Evolutionary conservation across 106 monocot genomes (phyloP).

Genomic region (Dactylorhiza incarnata): DNA sequence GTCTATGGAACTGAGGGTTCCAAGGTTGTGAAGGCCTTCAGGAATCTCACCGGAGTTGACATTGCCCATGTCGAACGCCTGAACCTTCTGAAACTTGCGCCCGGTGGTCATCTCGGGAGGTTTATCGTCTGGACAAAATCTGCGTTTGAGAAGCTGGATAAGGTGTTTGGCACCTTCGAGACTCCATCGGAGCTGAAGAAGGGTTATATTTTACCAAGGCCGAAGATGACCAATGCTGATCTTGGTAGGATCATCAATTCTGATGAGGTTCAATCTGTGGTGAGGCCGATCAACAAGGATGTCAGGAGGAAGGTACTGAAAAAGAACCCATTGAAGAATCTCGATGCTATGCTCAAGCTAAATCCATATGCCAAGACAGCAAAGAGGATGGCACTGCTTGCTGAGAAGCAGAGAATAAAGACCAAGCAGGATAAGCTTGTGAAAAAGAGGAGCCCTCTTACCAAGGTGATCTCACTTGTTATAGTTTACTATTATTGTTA

Average conservation of each 20-base stretch:
- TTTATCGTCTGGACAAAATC: constrained; percentile 87
- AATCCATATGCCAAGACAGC: constrained; percentile 76
- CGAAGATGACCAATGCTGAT: constrained; percentile 71
- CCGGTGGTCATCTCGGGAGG: constrained; percentile 70
- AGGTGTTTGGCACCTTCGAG: constrained; percentile 66
- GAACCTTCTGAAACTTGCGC: constrained; percentile 71
- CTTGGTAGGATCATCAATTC: constrained; percentile 75
- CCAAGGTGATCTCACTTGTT: constrained; percentile 28
- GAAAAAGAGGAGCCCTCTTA: constrained; percentile 45
- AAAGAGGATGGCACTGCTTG: constrained; percentile 54
- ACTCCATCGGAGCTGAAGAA: constrained; percentile 66
- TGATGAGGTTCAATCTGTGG: constrained; percentile 74
- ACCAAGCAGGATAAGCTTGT: constrained; percentile 63
- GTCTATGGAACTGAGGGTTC: constrained; percentile 79
- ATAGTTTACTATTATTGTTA: neutral
- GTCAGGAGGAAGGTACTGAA: constrained; percentile 40
- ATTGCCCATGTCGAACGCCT: constrained; percentile 70
- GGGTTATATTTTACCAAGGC: constrained; percentile 61
- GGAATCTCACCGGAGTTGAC: constrained; percentile 84
- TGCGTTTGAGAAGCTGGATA: constrained; percentile 82
- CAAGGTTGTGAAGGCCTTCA: constrained; percentile 77
- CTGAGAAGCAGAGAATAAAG: constrained; percentile 63
- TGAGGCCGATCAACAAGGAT: constrained; percentile 60
- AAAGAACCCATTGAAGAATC: constrained; percentile 66
- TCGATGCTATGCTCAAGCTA: constrained; percentile 43